Percentiles rank a stretch among this genome's conserved stretches.
These are phyloP conservation scores for Aureobasidium leucospermi DNA, from an alignment of 2,329 filamentous ascomycete species.

Conservation along the genomic window DNA sequence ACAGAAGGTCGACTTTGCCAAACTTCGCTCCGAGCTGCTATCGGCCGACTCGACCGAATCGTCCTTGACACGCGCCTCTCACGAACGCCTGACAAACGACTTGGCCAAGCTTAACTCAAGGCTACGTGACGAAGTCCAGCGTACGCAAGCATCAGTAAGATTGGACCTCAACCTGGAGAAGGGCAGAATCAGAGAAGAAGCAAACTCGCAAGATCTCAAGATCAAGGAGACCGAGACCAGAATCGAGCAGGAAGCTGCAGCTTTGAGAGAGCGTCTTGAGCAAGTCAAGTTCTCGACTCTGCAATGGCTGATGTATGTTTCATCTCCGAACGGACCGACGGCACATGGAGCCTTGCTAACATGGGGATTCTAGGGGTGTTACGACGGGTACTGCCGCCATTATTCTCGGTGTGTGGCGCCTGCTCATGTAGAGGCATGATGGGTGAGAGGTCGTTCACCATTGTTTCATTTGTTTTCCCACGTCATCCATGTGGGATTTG, in stretches of 20 bases:
- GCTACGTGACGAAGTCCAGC: slow-evolving; percentile 84
- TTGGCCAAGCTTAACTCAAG: slow-evolving; percentile 87
- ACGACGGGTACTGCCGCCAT: slow-evolving; percentile 59
- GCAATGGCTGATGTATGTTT: slow-evolving; percentile 91
- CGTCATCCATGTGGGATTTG: background rate
- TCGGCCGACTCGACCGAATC: slow-evolving; percentile 88
- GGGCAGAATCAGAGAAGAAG: slow-evolving; percentile 90
- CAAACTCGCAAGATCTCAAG: slow-evolving; percentile 92
- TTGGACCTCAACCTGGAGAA: slow-evolving; percentile 95
- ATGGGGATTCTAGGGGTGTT: slow-evolving; percentile 44
- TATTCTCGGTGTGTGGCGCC: slow-evolving; percentile 60
- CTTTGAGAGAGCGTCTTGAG: slow-evolving; percentile 83
- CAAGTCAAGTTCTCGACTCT: slow-evolving; percentile 96
- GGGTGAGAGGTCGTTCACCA: background rate
- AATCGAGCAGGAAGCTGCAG: slow-evolving; percentile 95
- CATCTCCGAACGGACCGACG: background rate
- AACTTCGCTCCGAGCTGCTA: slow-evolving; percentile 87
- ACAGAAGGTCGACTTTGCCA: slow-evolving; percentile 96
- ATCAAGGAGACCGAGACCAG: slow-evolving; percentile 98
- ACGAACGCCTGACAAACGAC: slow-evolving; percentile 90
- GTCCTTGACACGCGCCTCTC: slow-evolving; percentile 76
- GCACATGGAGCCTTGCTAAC: slow-evolving; percentile 1
- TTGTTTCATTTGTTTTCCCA: slow-evolving; percentile 3
- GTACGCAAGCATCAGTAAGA: slow-evolving; percentile 87
- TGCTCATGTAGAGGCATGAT: slow-evolving; percentile 47